Evolutionary conservation across 345 rosid genomes (phyloP), one percentile per base, ranked within the genome.

Genomic region (Citrus unshiu): DNA sequence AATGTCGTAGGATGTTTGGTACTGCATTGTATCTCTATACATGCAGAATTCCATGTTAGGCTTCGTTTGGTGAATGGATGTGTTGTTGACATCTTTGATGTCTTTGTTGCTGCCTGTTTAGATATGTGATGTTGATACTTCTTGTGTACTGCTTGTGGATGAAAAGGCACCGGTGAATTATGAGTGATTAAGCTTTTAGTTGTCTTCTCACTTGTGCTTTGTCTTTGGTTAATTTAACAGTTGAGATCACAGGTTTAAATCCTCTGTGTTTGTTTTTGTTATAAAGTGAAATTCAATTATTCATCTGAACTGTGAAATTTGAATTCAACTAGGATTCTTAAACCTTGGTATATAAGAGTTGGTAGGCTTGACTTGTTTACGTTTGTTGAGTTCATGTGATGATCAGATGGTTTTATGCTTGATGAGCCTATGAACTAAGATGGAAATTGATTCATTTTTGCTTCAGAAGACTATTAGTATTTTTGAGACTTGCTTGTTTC

Each of bases 11-110:
- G 77, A 61, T 51, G 40, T 77, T 34, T 68, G 67, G 73, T 65
- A 56, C 57, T 75, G 65, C 59, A 30, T 30, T 75, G 37, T 29
- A 51, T 75, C 51, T 30, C 77, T 76, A 73, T 66, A 18, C 57
- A 27, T 77, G 73, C 75, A 73, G 84, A 73, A 70, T 82, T 79
- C 54, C 63, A 24, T 64, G 70, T 9, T 40, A 63, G 67, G 46
- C 22, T 25, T 30, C 77, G 6, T 9, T 66, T 67, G 34, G 32
- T n/a, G 19, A 9, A 5, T 35, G 58, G 49, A 27, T 60, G 3
- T 61, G 22, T 21, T 64, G 69, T 71, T 65, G 58, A 56, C 75
- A 59, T 60, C 77, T 16, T 51, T 65, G 35, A 66, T 72, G 78
- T 51, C 65, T 37, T 57, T 69, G 78, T 32, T 65, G 37, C 76